Conservation (phyloP, 768 basidiomycete species). For the Hysterangium stoloniferum region DNA sequence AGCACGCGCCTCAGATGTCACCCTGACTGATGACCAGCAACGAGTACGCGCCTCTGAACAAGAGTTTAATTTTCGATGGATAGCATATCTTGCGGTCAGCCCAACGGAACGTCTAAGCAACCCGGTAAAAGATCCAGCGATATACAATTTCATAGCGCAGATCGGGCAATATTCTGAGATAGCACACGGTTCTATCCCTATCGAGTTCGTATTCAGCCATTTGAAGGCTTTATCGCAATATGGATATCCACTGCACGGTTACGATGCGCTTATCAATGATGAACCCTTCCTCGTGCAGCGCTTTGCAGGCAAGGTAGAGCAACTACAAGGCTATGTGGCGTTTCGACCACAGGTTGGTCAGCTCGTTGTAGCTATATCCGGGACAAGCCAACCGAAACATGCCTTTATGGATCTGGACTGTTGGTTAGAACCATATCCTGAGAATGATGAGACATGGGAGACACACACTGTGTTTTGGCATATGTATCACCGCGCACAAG, state of each 20-base stretch:
- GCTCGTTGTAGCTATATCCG: slow-evolving; percentile 47
- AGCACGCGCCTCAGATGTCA: slow-evolving; percentile 36
- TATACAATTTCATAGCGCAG: slow-evolving; percentile 37
- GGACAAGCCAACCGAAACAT: slow-evolving; percentile 37
- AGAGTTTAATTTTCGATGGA: slow-evolving; percentile 48
- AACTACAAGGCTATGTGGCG: slow-evolving; percentile 40
- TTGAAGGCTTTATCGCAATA: slow-evolving; percentile 30
- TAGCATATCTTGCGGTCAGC: slow-evolving; percentile 41
- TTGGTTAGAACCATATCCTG: slow-evolving; percentile 31
- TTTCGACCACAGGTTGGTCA: slow-evolving; percentile 38
- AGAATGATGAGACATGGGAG: slow-evolving; percentile 14
- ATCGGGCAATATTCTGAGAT: slow-evolving; percentile 51
- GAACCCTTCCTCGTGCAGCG: slow-evolving; percentile 26
- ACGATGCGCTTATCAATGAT: slow-evolving; percentile 22
- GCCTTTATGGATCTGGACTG: slow-evolving; percentile 42
- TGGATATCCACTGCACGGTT: slow-evolving; percentile 45
- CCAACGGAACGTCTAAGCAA: slow-evolving; percentile 31
- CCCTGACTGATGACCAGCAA: no score
- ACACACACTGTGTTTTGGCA: slow-evolving; percentile 53
- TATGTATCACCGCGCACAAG: no score
- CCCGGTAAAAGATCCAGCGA: slow-evolving; percentile 32
- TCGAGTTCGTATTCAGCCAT: slow-evolving; percentile 37
- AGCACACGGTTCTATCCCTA: slow-evolving; percentile 36
- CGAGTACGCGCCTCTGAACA: slow-evolving; percentile 39
- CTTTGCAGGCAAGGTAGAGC: slow-evolving; percentile 35